These are phyloP conservation scores for Bipolaris victoriae DNA, from an alignment of 2,329 filamentous ascomycete species.

Conservation along the genomic window DNA sequence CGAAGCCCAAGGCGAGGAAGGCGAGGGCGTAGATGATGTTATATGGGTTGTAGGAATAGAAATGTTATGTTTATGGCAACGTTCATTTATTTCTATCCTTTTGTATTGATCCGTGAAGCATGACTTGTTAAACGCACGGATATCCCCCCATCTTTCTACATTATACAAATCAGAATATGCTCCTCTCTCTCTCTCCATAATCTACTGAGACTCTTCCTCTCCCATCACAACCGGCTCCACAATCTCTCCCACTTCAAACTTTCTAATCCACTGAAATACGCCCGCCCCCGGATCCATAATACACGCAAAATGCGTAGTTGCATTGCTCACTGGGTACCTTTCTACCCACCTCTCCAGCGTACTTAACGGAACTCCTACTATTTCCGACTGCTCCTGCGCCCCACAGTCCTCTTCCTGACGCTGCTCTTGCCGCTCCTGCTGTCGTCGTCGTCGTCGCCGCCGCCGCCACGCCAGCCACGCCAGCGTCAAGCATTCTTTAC, in stretches of 20 bases:
- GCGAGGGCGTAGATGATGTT: conserved; percentile 15
- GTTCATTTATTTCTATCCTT: background rate
- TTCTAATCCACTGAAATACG: conserved; percentile 53
- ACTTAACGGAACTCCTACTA: conserved; percentile 38
- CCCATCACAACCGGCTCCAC: background rate
- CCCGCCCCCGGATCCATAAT: conserved; percentile 63
- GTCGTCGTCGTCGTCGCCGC: too few species aligned
- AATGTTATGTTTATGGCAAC: background rate
- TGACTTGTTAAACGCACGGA: too few species aligned
- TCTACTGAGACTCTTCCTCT: background rate
- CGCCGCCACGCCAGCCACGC: conserved; percentile 31
- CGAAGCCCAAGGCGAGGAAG: conserved; percentile 41
- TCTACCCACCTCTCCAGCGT: conserved; percentile 58
- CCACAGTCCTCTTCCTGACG: background rate
- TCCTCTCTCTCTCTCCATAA: background rate
- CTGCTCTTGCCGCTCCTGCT: conserved; percentile 10
- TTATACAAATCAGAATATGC: background rate
- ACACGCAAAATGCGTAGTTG: conserved; percentile 63
- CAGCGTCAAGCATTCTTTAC: conserved; percentile 38
- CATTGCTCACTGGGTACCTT: conserved; percentile 61
- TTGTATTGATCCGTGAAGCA: too few species aligned
- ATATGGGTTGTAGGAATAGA: conserved; percentile 4
- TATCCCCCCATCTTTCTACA: too few species aligned
- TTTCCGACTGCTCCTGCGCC: background rate
- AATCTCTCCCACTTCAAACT: conserved; percentile 22